phyloP scores from a whole-genome alignment of 495 filamentous ascomycete species.

The Copromyces sp. region DNA sequence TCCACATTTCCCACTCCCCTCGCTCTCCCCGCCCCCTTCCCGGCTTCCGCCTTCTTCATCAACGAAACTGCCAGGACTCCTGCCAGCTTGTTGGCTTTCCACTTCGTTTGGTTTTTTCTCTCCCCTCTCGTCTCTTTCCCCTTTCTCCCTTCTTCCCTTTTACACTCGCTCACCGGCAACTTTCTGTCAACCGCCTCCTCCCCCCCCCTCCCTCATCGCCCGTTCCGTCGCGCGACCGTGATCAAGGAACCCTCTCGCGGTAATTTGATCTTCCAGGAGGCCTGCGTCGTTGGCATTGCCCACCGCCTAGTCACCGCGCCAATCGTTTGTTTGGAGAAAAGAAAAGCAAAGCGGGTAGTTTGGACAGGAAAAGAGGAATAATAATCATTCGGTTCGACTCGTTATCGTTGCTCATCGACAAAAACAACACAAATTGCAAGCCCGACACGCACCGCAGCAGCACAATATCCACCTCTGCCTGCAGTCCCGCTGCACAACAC shows the following conservation, averaged over 20 bases:
- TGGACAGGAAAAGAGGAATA: neutral
- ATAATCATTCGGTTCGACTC: neutral
- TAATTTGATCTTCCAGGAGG: neutral
- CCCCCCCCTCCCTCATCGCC: slow-evolving; percentile 15
- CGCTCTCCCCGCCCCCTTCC: neutral
- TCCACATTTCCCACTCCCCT: neutral
- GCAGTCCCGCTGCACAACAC: neutral
- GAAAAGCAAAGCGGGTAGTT: neutral
- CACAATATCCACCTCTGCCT: neutral
- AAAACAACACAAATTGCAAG: neutral
- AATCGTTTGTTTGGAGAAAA: neutral
- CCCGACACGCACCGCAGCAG: neutral
- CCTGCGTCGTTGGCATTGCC: neutral
- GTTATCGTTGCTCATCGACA: neutral
- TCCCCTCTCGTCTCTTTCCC: slow-evolving; percentile 11
- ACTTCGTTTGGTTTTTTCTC: slow-evolving; percentile 16
- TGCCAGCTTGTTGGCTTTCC: neutral
- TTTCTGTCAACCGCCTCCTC: slow-evolving; percentile 16
- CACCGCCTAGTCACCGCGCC: neutral
- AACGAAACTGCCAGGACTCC: neutral
- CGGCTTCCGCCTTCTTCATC: neutral
- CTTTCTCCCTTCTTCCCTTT: slow-evolving; percentile 12
- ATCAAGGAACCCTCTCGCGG: slow-evolving; percentile 1
- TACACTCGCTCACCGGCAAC: slow-evolving; percentile 11
- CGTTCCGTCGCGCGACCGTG: slow-evolving; percentile 13